Evolutionary conservation across 768 basidiomycete genomes (phyloP).

Genomic region (Leccinum subgranulosum): DNA sequence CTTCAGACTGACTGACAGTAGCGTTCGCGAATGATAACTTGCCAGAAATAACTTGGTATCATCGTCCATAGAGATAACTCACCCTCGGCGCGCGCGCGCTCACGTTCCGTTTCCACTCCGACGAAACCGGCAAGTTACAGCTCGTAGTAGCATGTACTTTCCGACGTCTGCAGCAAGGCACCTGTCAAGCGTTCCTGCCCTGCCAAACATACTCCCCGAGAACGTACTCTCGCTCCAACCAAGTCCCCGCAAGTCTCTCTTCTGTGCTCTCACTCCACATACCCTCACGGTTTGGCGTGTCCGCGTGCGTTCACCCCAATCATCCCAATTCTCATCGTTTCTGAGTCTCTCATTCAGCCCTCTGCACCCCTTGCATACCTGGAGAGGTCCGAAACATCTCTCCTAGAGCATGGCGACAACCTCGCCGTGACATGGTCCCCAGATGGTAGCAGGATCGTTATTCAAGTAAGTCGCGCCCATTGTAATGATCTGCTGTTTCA

Average conservation of each 20-base stretch:
- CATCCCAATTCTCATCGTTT: background rate
- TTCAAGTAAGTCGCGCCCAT: slow-evolving; percentile 54
- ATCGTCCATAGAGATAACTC: slow-evolving; percentile 1
- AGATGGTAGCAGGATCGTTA: slow-evolving; percentile 73
- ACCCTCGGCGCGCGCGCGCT: background rate
- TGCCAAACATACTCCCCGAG: slow-evolving; percentile 61
- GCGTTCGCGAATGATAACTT: too few species aligned
- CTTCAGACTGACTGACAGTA: background rate
- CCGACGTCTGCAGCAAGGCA: slow-evolving; percentile 77
- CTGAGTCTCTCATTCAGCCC: slow-evolving; percentile 44
- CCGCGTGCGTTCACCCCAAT: slow-evolving; percentile 48
- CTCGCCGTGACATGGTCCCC: slow-evolving; percentile 74
- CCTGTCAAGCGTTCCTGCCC: slow-evolving; percentile 65
- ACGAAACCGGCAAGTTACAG: background rate
- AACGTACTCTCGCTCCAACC: slow-evolving; percentile 54
- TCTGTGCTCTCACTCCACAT: slow-evolving; percentile 69
- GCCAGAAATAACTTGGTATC: background rate
- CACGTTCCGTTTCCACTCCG: background rate
- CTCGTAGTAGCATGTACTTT: slow-evolving; percentile 63
- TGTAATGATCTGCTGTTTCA: background rate
- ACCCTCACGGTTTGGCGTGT: slow-evolving; percentile 81
- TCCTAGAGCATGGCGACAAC: slow-evolving; percentile 85
- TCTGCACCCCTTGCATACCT: slow-evolving; percentile 69
- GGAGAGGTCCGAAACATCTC: slow-evolving; percentile 70
- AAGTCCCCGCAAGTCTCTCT: slow-evolving; percentile 70